Percentiles rank a stretch among this genome's conserved stretches.
These are phyloP conservation scores for Pseudonectria buxi DNA, from an alignment of 2,329 filamentous ascomycete genomes.

Conservation along the genomic window DNA sequence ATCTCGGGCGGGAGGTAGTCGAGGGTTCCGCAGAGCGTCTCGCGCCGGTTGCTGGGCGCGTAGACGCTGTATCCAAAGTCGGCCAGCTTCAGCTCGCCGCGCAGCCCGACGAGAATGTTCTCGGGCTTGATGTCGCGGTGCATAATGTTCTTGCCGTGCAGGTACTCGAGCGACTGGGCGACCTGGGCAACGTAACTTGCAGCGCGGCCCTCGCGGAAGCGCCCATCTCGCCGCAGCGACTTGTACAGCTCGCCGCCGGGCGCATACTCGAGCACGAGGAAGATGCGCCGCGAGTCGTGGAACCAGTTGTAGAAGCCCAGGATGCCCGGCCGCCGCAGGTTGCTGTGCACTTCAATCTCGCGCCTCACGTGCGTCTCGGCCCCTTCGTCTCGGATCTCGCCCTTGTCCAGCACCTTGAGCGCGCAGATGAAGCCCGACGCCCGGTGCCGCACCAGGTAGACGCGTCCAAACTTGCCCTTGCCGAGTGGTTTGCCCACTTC, in stretches of 20 bases:
- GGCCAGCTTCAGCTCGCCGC: conserved; percentile 23
- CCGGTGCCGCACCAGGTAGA: conserved; percentile 64
- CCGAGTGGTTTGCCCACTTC: conserved; percentile 68
- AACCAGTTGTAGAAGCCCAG: conserved; percentile 64
- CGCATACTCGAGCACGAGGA: conserved; percentile 66
- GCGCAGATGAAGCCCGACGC: conserved; percentile 63
- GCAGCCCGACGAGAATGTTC: conserved; percentile 26
- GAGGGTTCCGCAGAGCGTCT: conserved; percentile 21
- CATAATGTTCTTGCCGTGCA: conserved; percentile 27
- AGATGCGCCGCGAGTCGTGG: conserved; percentile 65
- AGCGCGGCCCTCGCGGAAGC: conserved; percentile 62
- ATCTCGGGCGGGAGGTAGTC: conserved; percentile 25
- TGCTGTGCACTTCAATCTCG: conserved; percentile 68
- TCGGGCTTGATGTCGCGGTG: conserved; percentile 30
- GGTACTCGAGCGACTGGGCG: conserved; percentile 36
- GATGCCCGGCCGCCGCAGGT: conserved; percentile 60
- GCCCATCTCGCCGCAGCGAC: conserved; percentile 57
- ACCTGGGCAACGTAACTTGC: conserved; percentile 69
- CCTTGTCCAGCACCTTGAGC: conserved; percentile 65
- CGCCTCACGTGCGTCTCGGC: conserved; percentile 66
- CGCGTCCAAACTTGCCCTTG: conserved; percentile 67
- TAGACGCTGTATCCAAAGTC: conserved; percentile 26
- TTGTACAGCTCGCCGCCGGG: conserved; percentile 62
- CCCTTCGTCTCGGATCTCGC: conserved; percentile 57
- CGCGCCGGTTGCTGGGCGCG: conserved; percentile 14